Evolutionary conservation across 768 basidiomycete species (phyloP).

Genomic region (Termitomyces heimii): DNA sequence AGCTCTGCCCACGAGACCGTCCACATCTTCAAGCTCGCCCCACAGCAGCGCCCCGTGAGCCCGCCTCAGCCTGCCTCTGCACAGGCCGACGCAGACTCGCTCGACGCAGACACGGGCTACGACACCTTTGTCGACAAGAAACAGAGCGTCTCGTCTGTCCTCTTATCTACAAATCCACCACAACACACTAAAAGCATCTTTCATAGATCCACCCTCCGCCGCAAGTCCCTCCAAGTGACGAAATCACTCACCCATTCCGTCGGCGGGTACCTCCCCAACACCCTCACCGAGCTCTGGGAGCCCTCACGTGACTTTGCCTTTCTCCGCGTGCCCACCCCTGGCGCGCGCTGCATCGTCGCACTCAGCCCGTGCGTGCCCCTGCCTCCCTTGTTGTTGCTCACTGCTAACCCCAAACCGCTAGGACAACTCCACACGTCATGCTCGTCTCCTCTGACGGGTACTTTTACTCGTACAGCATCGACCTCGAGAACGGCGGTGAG

Average conservation of each 20-base stretch:
- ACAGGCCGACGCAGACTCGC: constrained; percentile 30
- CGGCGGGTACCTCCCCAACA: constrained; percentile 82
- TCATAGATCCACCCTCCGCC: constrained; percentile 45
- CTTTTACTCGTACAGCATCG: constrained; percentile 94
- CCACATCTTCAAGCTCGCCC: constrained; percentile 89
- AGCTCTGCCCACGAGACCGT: constrained; percentile 93
- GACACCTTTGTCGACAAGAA: constrained; percentile 80
- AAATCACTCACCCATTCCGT: constrained; percentile 72
- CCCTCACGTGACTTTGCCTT: constrained; percentile 93
- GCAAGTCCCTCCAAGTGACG: constrained; percentile 70
- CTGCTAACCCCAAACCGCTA: neutral
- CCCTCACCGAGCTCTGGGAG: constrained; percentile 95
- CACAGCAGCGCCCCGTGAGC: constrained; percentile 35
- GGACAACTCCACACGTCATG: constrained; percentile 92
- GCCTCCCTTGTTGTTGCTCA: neutral
- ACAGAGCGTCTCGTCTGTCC: constrained; percentile 52
- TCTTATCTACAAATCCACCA: rapidly evolving
- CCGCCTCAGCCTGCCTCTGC: constrained; percentile 39
- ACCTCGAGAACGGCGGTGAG: constrained; percentile 94
- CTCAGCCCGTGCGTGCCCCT: constrained; percentile 63
- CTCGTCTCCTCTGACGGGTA: constrained; percentile 94
- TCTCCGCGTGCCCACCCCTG: constrained; percentile 71
- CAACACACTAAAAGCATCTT: neutral
- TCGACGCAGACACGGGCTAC: constrained; percentile 67
- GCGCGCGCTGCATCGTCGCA: constrained; percentile 83